Percentiles rank a stretch among this genome's conserved stretches.
Evolutionary conservation across 768 basidiomycete genomes (phyloP).

Genomic region (Agaricus subrufescens): DNA sequence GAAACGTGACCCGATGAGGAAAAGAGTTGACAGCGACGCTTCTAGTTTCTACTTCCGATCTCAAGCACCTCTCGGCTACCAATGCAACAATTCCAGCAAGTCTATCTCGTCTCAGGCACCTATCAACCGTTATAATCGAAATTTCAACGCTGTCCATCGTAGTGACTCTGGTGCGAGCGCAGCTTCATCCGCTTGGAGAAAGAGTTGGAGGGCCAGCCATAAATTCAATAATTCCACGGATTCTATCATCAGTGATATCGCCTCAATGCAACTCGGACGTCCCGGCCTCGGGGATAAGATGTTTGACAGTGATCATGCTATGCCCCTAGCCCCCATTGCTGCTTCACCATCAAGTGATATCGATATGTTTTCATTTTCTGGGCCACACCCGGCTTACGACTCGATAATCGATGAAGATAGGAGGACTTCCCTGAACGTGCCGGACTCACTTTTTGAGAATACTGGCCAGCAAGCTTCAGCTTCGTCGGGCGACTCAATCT

Average conservation of each 20-base stretch:
- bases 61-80: constrained; percentile 43
- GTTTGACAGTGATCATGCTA: constrained; percentile 59
- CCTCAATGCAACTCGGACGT: constrained; percentile 51
- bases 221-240: constrained; percentile 55
- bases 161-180: constrained; percentile 57
- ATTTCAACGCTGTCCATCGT: constrained; percentile 44
- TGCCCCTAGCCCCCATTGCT: constrained; percentile 58
- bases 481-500: constrained; percentile 55
- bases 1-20: constrained; percentile 24
- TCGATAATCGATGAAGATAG: constrained; percentile 56
- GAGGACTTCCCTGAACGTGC: constrained; percentile 31
- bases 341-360: constrained; percentile 51
- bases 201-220: constrained; percentile 48
- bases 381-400: constrained; percentile 40
- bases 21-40: constrained; percentile 67
- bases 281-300: constrained; percentile 86
- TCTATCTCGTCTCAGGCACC: constrained; percentile 54
- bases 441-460: constrained; percentile 63
- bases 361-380: constrained; percentile 13
- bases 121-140: constrained; percentile 68
- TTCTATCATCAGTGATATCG: constrained; percentile 62
- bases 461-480: constrained; percentile 44
- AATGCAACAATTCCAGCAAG: constrained; percentile 58
- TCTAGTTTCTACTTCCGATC: constrained; percentile 75
- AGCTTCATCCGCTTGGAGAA: constrained; percentile 47